These are phyloP conservation scores for Nannochloropsis oceanica DNA, from an alignment of 108 stramenopile genomes.

Conservation along the genomic window DNA sequence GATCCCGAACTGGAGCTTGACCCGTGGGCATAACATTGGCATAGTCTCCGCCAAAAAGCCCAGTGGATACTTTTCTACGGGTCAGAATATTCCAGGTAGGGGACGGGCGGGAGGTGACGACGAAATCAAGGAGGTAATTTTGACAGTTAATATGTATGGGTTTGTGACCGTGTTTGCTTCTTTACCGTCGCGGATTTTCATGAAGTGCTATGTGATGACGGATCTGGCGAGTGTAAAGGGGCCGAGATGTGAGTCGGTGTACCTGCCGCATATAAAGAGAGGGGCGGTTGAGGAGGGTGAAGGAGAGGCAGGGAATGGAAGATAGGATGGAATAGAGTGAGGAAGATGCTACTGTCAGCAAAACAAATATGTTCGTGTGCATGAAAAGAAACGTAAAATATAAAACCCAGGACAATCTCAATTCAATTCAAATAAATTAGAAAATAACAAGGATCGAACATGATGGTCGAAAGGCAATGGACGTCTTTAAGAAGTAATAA, in stretches of 20 bases:
- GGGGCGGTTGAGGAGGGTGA: neutral
- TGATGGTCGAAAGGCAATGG: neutral
- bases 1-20: neutral
- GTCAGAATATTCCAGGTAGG: neutral
- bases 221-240: neutral
- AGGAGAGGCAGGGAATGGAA: neutral
- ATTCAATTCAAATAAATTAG: too few species aligned
- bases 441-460: too few species aligned
- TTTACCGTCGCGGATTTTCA: neutral
- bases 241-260: neutral
- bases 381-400: too few species aligned
- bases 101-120: neutral
- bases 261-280: neutral
- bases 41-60: neutral
- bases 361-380: neutral
- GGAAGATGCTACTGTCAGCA: neutral
- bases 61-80: neutral
- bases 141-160: neutral
- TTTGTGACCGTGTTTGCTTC: neutral
- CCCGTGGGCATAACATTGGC: neutral
- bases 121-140: neutral
- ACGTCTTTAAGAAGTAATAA: neutral
- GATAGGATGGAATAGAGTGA: neutral
- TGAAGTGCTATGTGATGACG: neutral
- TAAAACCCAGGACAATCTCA: too few species aligned